Evolutionary conservation across 164 flowering plant species (phyloP).

Genomic region (Annona squamosa): DNA sequence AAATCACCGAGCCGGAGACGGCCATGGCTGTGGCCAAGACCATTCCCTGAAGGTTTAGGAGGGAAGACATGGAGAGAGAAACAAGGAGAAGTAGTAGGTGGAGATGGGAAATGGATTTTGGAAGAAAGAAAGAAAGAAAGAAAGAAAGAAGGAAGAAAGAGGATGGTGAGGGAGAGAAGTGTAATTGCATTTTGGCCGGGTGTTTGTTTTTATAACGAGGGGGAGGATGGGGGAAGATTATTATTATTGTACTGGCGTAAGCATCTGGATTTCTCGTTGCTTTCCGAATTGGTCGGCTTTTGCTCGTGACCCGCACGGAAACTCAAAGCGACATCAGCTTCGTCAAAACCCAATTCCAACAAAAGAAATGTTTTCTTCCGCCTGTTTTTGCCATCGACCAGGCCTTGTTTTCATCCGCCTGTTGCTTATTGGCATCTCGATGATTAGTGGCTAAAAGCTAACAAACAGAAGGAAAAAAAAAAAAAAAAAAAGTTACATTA

Average conservation of each 20-base stretch:
- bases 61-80: conserved; percentile 35
- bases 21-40: conserved; percentile 79
- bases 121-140: background rate
- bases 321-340: conserved; percentile 11
- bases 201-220: background rate
- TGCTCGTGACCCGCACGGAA: conserved; percentile 5
- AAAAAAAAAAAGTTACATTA: too few species aligned
- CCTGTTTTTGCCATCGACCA: background rate
- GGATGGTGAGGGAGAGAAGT: background rate
- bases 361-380: too few species aligned
- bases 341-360: background rate
- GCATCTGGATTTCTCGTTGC: background rate
- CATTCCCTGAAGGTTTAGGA: conserved; percentile 43
- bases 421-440: background rate
- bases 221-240: background rate
- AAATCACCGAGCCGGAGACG: conserved; percentile 55
- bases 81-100: background rate
- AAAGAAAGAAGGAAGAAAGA: background rate
- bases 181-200: background rate
- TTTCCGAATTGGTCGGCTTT: background rate
- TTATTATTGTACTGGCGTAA: background rate
- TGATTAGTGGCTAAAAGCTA: too few species aligned
- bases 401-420: background rate
- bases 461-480: too few species aligned
- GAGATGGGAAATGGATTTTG: background rate